Percentiles rank a stretch among this genome's conserved stretches.
Conservation (phyloP, 2,329 filamentous ascomycete species). For the Cladorrhinum sp. region DNA sequence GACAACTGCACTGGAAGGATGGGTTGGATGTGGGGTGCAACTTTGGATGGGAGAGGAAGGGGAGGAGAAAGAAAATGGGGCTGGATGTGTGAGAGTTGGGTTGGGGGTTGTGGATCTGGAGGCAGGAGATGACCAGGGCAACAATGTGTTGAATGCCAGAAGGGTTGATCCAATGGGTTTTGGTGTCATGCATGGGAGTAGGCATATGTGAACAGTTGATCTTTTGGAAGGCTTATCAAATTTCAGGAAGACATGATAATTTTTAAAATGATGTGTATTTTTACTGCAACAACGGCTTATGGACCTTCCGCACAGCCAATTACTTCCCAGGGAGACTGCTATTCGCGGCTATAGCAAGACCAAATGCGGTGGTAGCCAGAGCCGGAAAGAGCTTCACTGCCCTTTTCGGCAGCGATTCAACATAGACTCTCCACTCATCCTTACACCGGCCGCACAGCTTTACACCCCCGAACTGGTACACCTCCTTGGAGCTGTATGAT, state of each 20-base stretch:
- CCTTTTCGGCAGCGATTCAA: not conserved
- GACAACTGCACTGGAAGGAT: not conserved
- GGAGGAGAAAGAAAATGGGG: not conserved
- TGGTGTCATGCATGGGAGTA: not conserved
- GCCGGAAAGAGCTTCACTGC: too few species aligned
- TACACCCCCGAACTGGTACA: conserved; percentile 17
- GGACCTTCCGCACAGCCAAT: too few species aligned
- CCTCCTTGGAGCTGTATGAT: not conserved
- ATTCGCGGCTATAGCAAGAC: too few species aligned
- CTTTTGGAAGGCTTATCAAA: too few species aligned
- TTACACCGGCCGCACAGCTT: conserved; percentile 13
- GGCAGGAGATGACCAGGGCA: not conserved
- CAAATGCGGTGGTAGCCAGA: too few species aligned
- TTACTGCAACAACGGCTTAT: too few species aligned
- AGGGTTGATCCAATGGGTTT: not conserved
- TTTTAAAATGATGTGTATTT: too few species aligned
- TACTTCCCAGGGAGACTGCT: too few species aligned
- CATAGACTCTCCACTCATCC: conserved; percentile 3
- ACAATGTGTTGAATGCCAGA: not conserved
- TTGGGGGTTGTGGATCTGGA: not conserved
- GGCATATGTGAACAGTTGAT: not conserved
- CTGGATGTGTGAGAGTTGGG: not conserved
- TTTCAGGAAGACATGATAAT: too few species aligned
- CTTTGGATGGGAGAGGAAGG: not conserved
- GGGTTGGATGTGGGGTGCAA: conserved; percentile 4